Base-by-base conservation (phyloP, 257 asterid genomes). In the Salvia miltiorrhiza region DNA sequence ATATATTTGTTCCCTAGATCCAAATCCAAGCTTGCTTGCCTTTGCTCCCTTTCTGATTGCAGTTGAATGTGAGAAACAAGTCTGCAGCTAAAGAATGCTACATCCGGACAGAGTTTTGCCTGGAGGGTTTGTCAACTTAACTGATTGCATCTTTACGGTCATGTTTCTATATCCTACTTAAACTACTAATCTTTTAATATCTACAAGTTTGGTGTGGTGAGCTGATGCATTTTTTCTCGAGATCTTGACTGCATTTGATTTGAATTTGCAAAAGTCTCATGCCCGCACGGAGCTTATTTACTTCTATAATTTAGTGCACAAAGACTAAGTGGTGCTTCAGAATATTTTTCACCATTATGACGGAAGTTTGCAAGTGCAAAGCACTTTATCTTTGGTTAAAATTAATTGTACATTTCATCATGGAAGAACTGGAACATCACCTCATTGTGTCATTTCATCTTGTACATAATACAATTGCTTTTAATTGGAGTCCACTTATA, bases 71-170 rank as follows among this genome's bases (percentile, higher is more conserved):
- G 67, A 89, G 99, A 87, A 93, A 90, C 87, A 93, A 90, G 84
- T 87, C 96, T 76, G 96, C 99, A 43, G 90, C 97, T 74, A 88
- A 84, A 80, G 99, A 93, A 79, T 90, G 99, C 81, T 90, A 87
- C 55, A 70, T 76, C 47, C 83, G 99, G 72, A 93, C 99, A 65
- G 96, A 88, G 77, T 61, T 84, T 77, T 88, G 97, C 85, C 81
- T 93, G 76, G 99, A 90, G 84, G 98, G 98, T 90, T 66, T 55
- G 84, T 66, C 76, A 70, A 74, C 50, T 69, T 69, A 30, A 67
- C 54, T 67, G 54, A 62, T 67, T 66, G 24, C 56, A 58, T 78
- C 53, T 72, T 49, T 55, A 8, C 35, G 16, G 33, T 21, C 60
- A 69, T 57, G 63, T 45, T 41, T 43, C 30, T 48, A n/a, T 24